Percentiles rank a stretch among this genome's conserved stretches.
phyloP scores from a whole-genome alignment of 2,329 filamentous ascomycete species.

The Aspergillus aculeatus region DNA sequence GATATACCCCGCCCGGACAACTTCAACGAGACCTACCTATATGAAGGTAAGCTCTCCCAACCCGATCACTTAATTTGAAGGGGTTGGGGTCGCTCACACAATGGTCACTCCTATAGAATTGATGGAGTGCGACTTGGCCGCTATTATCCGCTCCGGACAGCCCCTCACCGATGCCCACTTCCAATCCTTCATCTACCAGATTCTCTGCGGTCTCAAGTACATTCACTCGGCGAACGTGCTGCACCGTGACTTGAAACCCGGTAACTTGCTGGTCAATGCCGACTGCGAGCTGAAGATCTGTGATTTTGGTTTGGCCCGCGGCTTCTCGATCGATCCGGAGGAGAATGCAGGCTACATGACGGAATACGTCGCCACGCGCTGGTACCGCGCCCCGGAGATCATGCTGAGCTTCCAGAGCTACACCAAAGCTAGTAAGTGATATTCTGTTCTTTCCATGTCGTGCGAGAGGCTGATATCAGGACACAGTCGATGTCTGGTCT shows the following conservation, averaged over 20 bases:
- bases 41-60: conserved; percentile 70
- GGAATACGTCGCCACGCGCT: conserved; percentile 96
- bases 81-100: neutral
- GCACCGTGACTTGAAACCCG: conserved; percentile 94
- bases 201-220: conserved; percentile 97
- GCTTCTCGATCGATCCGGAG: conserved; percentile 94
- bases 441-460: conserved; percentile 3
- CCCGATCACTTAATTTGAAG: neutral
- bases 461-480: conserved; percentile 5
- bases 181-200: conserved; percentile 99
- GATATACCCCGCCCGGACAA: conserved; percentile 95
- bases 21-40: conserved; percentile 99
- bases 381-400: conserved; percentile 98
- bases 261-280: conserved; percentile 95
- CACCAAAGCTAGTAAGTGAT: conserved; percentile 93
- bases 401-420: conserved; percentile 99
- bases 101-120: conserved; percentile 61
- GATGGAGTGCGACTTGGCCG: conserved; percentile 98
- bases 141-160: conserved; percentile 96
- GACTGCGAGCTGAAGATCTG: conserved; percentile 99
- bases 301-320: conserved; percentile 93
- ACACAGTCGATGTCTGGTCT: conserved; percentile 94
- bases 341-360: conserved; percentile 99
- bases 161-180: conserved; percentile 98
- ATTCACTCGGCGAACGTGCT: conserved; percentile 98